Evolutionary conservation across 2,329 filamentous ascomycete species (phyloP).

Genomic region (Fusarium sp.): DNA sequence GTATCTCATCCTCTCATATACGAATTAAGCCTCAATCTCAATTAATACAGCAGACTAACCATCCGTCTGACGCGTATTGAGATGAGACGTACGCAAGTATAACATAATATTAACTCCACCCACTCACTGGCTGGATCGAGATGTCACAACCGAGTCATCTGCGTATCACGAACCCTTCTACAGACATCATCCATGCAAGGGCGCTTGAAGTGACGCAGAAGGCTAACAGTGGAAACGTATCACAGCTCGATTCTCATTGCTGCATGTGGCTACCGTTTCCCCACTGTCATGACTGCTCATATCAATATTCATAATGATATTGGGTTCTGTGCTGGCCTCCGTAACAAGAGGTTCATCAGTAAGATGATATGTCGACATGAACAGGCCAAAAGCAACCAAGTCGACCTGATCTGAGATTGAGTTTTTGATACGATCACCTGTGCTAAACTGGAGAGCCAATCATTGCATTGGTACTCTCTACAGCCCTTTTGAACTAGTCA

Average conservation of each 20-base stretch:
- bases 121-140: conserved; percentile 15
- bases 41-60: not conserved
- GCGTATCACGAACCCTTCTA: conserved; percentile 3
- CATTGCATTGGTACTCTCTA: not conserved
- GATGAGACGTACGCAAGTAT: not conserved
- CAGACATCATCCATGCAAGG: conserved; percentile 21
- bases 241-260: conserved; percentile 7
- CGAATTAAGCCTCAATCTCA: not conserved
- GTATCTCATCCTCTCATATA: conserved; percentile 5
- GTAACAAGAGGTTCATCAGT: not conserved
- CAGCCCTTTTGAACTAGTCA: not conserved
- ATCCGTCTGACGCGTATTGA: conserved; percentile 12
- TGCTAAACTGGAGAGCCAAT: conserved; percentile 8
- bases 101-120: not conserved
- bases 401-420: not conserved
- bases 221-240: conserved; percentile 2
- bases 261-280: conserved; percentile 28
- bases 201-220: conserved; percentile 15
- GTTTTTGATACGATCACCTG: not conserved
- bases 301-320: not conserved
- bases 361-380: not conserved
- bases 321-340: not conserved
- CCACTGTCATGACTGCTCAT: conserved; percentile 15
- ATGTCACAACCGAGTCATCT: conserved; percentile 16
- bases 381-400: not conserved